Evolutionary conservation across 495 filamentous ascomycete genomes (phyloP).

Genomic region (Daldinia grandis): DNA sequence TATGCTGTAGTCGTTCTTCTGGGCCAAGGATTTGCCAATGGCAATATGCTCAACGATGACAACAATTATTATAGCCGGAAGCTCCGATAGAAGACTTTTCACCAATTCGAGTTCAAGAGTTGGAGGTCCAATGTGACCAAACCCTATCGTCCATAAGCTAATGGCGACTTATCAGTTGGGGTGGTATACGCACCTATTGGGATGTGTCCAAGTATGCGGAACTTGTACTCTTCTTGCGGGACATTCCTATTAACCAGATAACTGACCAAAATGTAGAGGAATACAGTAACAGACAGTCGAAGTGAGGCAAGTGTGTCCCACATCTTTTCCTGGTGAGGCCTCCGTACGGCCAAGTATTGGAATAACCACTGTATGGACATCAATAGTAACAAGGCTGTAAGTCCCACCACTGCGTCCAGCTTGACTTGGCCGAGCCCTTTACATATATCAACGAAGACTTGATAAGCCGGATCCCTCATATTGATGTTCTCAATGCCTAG

Average conservation of each 20-base stretch:
- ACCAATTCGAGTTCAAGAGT: neutral
- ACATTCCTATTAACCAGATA: slow-evolving; percentile 1
- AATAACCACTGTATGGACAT: neutral
- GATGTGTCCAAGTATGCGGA: slow-evolving; percentile 10
- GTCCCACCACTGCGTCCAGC: slow-evolving; percentile 7
- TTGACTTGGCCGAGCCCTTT: slow-evolving; percentile 1
- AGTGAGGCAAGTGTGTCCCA: neutral
- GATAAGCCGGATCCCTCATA: neutral
- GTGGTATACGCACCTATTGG: neutral
- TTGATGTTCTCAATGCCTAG: neutral
- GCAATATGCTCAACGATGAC: slow-evolving; percentile 20
- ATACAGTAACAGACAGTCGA: neutral
- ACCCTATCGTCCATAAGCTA: neutral
- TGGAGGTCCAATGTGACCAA: slow-evolving; percentile 2
- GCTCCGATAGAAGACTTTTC: slow-evolving; percentile 3
- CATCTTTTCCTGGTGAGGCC: neutral
- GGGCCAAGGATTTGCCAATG: slow-evolving; percentile 7
- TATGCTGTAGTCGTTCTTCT: slow-evolving; percentile 10
- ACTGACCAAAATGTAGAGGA: neutral
- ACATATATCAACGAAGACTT: slow-evolving; percentile 10
- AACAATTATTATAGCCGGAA: slow-evolving; percentile 5
- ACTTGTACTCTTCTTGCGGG: neutral
- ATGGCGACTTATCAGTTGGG: neutral
- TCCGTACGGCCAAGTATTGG: neutral
- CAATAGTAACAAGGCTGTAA: slow-evolving; percentile 4